Evolutionary conservation across 306 rosid species (phyloP), one percentile per base, ranked within the genome.

Genomic region (Rosa lucieae): DNA sequence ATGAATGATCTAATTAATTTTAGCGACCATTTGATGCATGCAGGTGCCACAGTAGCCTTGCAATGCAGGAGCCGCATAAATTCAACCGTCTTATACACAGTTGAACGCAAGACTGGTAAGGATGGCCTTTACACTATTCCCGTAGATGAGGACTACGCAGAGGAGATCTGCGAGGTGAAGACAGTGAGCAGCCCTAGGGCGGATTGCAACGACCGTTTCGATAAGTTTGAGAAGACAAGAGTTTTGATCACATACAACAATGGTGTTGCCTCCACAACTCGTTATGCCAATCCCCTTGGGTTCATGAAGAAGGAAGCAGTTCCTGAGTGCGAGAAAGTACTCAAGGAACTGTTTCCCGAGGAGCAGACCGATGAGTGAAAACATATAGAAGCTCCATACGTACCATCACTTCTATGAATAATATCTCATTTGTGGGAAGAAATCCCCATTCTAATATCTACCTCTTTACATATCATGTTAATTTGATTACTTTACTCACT

Each of bases 221-320:
- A 51, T 2, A 59, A 18, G 18, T 59, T 3, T 17, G 76, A 65
- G 14, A 42, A 74, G 0, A 85, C 86, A 17, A 79, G 85, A 51
- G 73, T 89, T 42, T 23, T 71, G 18, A 84, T 89, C 43, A 89
- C 90, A 3, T 26, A 39, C 7, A 79, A 87, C 80, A 83, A 77
- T 77, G 92, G 92, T 26, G 84, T 66, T 44, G 72, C 72, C 14
- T 20, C 48, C 8, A 4, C 3, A 59, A 23, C 18, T 21, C 90
- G 90, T 7, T 84, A 49, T 42, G 89, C 83, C 48, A 85, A 83
- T 52, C 84, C 92, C 80, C 90, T 89, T 75, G 92, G 92, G 47
- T 89, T 89, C 90, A 87, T 81, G 88, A 83, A 77, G 13, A 42
- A 62, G 58, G 4, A 42, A 32, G 9, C 77, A 74, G 72, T 73